These are phyloP conservation scores for Talaromyces verruculosus DNA, from an alignment of 2,329 filamentous ascomycete genomes.

Conservation along the genomic window DNA sequence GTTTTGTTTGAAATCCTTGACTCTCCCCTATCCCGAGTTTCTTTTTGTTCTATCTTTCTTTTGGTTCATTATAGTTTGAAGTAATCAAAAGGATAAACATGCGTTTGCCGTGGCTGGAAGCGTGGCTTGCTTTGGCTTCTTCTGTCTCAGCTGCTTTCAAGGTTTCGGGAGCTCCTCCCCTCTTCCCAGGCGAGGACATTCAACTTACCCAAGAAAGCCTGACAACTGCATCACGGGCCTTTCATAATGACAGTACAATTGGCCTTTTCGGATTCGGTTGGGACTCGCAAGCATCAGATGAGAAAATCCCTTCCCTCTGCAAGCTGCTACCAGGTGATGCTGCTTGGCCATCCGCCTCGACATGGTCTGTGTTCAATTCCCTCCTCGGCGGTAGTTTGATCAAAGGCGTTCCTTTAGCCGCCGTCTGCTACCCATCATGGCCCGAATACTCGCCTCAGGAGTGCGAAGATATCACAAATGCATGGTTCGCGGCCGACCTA, in stretches of 20 bases:
- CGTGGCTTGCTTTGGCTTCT: background rate
- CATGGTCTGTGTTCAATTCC: conserved; percentile 40
- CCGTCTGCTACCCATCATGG: conserved; percentile 31
- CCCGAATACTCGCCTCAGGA: background rate
- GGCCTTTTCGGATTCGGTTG: background rate
- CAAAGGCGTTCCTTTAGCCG: conserved; percentile 32
- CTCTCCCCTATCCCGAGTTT: background rate
- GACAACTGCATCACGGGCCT: background rate
- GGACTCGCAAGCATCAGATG: background rate
- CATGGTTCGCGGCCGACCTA: background rate
- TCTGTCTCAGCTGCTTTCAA: background rate
- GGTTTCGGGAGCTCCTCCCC: background rate
- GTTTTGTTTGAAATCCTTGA: background rate
- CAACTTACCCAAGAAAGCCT: background rate
- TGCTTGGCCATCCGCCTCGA: conserved; percentile 40
- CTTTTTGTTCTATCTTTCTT: background rate
- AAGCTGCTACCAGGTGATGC: conserved; percentile 26
- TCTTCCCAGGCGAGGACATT: background rate
- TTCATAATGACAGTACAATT: background rate
- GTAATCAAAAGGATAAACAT: background rate
- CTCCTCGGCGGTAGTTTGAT: conserved; percentile 40
- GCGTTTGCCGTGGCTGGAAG: background rate
- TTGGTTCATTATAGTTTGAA: background rate
- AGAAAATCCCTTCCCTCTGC: background rate
- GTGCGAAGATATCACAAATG: background rate